Evolutionary conservation across 192 early-diverging fungal genomes (phyloP), one percentile per base, ranked within the genome.

Genomic region (Backusella mclennaniae): DNA sequence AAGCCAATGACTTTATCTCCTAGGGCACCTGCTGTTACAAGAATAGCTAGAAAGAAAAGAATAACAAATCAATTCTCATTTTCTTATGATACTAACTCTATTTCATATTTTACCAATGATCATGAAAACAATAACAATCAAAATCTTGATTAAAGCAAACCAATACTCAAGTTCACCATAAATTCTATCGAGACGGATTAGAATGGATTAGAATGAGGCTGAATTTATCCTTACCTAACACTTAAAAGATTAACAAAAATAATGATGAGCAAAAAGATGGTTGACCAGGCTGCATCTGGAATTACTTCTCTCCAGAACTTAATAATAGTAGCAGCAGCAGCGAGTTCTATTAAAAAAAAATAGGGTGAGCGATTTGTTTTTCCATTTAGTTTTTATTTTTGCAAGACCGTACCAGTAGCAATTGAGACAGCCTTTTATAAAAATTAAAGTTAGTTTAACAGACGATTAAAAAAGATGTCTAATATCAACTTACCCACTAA

Each of bases 81-180:
- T 15, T 42, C 23, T 29, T 39, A 17, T 33, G 19, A 39, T 2
- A 69, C 0, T 15, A 69, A 69, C 7, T n/a, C 46, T n/a, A 19
- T 12, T n/a, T 39, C 5, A 1, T 5, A 69, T 19, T n/a, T 59
- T 74, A 74, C 73, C 77, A 72, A 95, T 84, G 73, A 95, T 81
- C 69, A 95, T 82, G 77, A 96, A 96, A n/a, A 95, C 82, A 46
- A 92, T 70, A 35, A 95, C 91, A 23, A 92, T 84, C 21, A 92
- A 76, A 46, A 96, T 89, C 80, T 96, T 96, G 85, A 93, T 89
- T 33, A 89, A 49, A 15, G 89, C 85, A 56, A 96, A 84, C 90
- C 90, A 90, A 76, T 93, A 96, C 84, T 98, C 96, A 6, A 90
- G 78, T 82, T 98, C 96, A 76, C 95, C 96, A 86, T 94, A 98